Conservation (phyloP, 768 basidiomycete species). For the Agaricus sinodeliciosus region DNA sequence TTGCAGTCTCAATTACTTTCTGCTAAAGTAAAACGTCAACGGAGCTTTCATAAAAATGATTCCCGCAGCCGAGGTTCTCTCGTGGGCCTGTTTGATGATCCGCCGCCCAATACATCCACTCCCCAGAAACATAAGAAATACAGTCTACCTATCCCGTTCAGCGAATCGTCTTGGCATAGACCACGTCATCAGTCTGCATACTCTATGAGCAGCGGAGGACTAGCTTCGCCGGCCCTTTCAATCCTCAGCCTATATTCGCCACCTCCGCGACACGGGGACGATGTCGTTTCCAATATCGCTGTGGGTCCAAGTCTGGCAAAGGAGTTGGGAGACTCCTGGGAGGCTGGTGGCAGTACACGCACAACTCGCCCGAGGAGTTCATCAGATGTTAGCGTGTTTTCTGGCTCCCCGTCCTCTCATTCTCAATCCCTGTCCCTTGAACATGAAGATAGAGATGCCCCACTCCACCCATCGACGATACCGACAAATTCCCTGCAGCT, state of each 20-base stretch:
- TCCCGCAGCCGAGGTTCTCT: conserved; percentile 44
- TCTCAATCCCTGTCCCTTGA: conserved; percentile 14
- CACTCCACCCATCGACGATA: background rate
- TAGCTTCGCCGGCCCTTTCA: conserved; percentile 26
- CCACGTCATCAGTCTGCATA: conserved; percentile 20
- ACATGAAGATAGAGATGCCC: background rate
- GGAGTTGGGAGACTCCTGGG: conserved; percentile 42
- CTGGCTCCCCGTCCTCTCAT: conserved; percentile 35
- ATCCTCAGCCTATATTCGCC: conserved; percentile 18
- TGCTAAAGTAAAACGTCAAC: conserved; percentile 4
- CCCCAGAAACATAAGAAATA: conserved; percentile 13
- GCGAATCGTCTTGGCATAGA: conserved; percentile 23
- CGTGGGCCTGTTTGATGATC: conserved; percentile 54
- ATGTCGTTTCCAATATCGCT: conserved; percentile 36
- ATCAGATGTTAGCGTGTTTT: conserved; percentile 41
- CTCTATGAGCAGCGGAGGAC: conserved; percentile 21
- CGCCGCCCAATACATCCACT: conserved; percentile 12
- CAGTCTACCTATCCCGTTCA: conserved; percentile 24
- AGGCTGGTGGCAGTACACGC: conserved; percentile 17
- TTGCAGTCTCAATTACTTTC: conserved; percentile 21
- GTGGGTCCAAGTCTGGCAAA: conserved; percentile 44
- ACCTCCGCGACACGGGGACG: conserved; percentile 12
- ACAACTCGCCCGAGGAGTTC: conserved; percentile 53
- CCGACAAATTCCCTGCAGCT: conserved; percentile 23
- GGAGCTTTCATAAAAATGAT: conserved; percentile 10